Conservation (phyloP, 2,329 filamentous ascomycete species). For the Fusarium odoratissimum region DNA sequence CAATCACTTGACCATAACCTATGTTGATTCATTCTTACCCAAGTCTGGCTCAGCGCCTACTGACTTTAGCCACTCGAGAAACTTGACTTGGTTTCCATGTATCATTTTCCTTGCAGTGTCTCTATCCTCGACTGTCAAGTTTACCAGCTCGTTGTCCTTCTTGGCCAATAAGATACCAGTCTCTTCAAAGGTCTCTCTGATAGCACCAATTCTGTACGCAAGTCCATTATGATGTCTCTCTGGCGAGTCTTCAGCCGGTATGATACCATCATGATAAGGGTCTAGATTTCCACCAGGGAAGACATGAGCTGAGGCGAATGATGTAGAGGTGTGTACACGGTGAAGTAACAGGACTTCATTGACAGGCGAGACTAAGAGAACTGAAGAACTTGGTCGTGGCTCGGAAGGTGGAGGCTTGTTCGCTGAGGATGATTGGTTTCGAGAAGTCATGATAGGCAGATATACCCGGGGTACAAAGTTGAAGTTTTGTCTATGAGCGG, state of each 20-base stretch:
- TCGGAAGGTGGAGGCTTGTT: conserved; percentile 47
- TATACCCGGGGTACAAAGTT: conserved; percentile 4
- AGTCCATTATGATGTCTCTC: conserved; percentile 75
- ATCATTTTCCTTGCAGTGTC: conserved; percentile 75
- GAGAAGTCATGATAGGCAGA: conserved; percentile 27
- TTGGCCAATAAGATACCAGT: conserved; percentile 85
- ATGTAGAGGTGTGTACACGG: conserved; percentile 82
- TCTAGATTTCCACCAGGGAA: conserved; percentile 93
- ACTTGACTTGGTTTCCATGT: conserved; percentile 73
- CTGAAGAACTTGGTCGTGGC: conserved; percentile 77
- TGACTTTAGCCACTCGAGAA: conserved; percentile 71
- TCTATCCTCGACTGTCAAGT: conserved; percentile 68
- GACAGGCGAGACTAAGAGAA: conserved; percentile 84
- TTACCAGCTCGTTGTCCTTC: conserved; percentile 66
- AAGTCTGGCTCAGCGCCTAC: conserved; percentile 73
- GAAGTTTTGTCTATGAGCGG: conserved; percentile 15
- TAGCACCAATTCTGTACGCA: conserved; percentile 83
- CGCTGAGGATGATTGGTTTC: conserved; percentile 17
- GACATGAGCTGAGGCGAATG: conserved; percentile 92
- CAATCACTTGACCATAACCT: not conserved
- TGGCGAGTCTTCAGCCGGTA: conserved; percentile 59
- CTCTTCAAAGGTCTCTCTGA: conserved; percentile 95
- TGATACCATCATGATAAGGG: conserved; percentile 76
- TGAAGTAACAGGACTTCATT: conserved; percentile 92
- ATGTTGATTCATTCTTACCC: conserved; percentile 57